Evolutionary conservation across 371 early-diverging fungal species (phyloP).

Genomic region (Mortierella sp.): DNA sequence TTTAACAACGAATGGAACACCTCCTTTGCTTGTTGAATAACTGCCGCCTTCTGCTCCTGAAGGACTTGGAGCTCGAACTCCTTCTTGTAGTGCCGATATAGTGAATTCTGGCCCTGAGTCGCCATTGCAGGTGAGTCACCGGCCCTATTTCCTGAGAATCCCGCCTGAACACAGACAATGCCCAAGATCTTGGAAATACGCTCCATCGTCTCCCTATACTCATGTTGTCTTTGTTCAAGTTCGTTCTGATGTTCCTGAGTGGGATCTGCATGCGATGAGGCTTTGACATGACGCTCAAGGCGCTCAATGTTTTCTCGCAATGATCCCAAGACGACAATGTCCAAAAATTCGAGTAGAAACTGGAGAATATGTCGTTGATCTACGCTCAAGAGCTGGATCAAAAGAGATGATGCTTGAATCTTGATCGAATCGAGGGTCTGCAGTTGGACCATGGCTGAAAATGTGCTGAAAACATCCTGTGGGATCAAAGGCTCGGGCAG

Average conservation of each 20-base stretch:
- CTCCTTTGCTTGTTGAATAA: background rate
- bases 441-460: conserved; percentile 15
- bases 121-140: background rate
- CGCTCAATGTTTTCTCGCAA: conserved; percentile 8
- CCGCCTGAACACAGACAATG: background rate
- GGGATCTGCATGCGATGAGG: background rate
- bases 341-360: conserved; percentile 27
- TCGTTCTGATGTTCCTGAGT: background rate
- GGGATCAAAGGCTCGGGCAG: conserved; percentile 32
- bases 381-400: conserved; percentile 11
- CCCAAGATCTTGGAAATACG: conserved; percentile 12
- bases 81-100: conserved; percentile 25
- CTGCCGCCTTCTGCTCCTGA: conserved; percentile 3
- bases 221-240: background rate
- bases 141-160: background rate
- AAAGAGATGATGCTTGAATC: conserved; percentile 5
- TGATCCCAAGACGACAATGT: conserved; percentile 11
- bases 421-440: conserved; percentile 25
- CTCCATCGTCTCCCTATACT: conserved; percentile 4
- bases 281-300: background rate
- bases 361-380: conserved; percentile 25
- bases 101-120: conserved; percentile 4
- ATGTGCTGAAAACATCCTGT: conserved; percentile 10
- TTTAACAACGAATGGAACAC: conserved; percentile 16
- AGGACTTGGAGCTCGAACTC: conserved; percentile 18